Conservation (phyloP, 108 stramenopile species). For the Pseudonitzschia delicatissima region DNA sequence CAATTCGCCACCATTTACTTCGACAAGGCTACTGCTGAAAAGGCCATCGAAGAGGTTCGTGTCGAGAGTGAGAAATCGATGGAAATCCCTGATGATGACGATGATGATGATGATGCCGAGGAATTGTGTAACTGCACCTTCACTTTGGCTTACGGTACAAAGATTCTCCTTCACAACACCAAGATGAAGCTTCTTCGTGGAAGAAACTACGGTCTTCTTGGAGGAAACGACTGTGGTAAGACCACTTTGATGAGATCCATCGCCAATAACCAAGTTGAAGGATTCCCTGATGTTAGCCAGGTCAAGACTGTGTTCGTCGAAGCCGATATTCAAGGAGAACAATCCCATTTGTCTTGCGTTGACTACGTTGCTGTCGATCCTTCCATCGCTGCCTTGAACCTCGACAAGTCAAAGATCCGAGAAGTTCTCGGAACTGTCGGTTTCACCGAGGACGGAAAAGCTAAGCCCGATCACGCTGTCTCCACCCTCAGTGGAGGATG, state of each 20-base stretch:
- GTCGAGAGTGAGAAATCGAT: constrained; percentile 84
- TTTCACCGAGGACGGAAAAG: constrained; percentile 94
- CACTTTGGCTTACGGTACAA: constrained; percentile 99
- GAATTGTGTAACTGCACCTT: constrained; percentile 99
- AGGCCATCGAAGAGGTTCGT: constrained; percentile 78
- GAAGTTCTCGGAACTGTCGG: constrained; percentile 93
- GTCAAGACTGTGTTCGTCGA: constrained; percentile 99
- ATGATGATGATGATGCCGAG: constrained; percentile 98
- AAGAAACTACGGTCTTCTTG: constrained; percentile 96
- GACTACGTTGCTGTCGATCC: constrained; percentile 93
- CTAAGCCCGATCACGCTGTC: constrained; percentile 96
- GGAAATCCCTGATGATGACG: constrained; percentile 86
- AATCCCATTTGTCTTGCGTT: constrained; percentile 94
- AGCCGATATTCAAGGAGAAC: constrained; percentile 98
- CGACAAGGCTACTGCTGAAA: constrained; percentile 61
- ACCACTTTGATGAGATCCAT: constrained; percentile 99
- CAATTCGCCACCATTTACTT: constrained; percentile 53
- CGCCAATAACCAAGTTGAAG: constrained; percentile 98
- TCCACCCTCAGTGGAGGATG: constrained; percentile 97
- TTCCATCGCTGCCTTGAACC: constrained; percentile 82
- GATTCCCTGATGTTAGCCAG: constrained; percentile 94
- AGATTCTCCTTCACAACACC: constrained; percentile 99
- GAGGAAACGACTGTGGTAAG: constrained; percentile 98
- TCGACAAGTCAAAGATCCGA: constrained; percentile 78
- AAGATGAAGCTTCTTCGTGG: constrained; percentile 97